phyloP scores from a whole-genome alignment of 2,329 filamentous ascomycete genomes.

The Xylariaceae sp. region DNA sequence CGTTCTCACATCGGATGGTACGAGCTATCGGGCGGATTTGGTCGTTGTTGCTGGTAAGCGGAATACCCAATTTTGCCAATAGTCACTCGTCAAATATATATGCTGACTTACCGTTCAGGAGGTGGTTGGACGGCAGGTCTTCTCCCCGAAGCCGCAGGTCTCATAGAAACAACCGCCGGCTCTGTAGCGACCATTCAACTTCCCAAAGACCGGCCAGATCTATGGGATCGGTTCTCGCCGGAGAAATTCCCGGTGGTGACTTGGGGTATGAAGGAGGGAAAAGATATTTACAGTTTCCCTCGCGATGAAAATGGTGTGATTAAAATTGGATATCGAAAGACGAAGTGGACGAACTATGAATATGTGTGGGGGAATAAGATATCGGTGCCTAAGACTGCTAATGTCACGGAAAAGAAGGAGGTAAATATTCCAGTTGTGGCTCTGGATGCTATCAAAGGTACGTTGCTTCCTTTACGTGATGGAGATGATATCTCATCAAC shows the following conservation, averaged over 20 bases:
- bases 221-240: conserved; percentile 39
- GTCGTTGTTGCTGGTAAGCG: conserved; percentile 34
- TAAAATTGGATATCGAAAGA: conserved; percentile 48
- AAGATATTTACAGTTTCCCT: conserved; percentile 46
- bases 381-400: conserved; percentile 22
- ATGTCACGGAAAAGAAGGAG: conserved; percentile 19
- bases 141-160: conserved; percentile 16
- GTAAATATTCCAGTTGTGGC: conserved; percentile 19
- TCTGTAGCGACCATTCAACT: conserved; percentile 34
- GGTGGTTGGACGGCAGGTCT: conserved; percentile 22
- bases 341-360: conserved; percentile 35
- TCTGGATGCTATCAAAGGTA: conserved; percentile 25
- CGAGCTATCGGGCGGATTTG: conserved; percentile 14
- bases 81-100: conserved; percentile 22
- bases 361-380: conserved; percentile 18
- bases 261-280: conserved; percentile 37
- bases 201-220: conserved; percentile 29
- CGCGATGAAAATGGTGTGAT: conserved; percentile 39
- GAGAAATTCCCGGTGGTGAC: conserved; percentile 44
- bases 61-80: background rate
- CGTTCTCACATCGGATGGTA: conserved; percentile 19
- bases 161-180: conserved; percentile 24
- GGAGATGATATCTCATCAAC: background rate
- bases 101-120: conserved; percentile 3
- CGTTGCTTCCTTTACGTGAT: background rate